A percentile compares a stretch with the other conserved stretches of the same genome.
phyloP scores from a whole-genome alignment of 164 flowering plant species.

The Aristolochia fimbriata region DNA sequence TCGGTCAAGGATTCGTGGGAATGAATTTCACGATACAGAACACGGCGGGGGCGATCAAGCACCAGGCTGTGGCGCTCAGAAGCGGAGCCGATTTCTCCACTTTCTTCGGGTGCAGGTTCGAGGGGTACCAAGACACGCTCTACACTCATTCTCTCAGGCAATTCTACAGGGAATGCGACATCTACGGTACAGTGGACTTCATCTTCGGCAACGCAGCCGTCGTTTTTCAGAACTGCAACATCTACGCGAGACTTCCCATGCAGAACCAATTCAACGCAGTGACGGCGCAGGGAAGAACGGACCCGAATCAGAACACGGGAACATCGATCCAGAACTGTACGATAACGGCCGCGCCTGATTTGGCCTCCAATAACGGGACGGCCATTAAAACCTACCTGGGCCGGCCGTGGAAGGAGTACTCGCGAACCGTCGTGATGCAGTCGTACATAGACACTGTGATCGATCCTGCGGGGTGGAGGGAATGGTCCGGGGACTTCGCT shows the following conservation, averaged over 20 bases:
- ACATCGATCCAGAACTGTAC: conserved; percentile 29
- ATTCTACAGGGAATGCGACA: conserved; percentile 30
- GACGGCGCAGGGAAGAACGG: conserved; percentile 34
- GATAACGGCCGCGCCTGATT: conserved; percentile 24
- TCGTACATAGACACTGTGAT: conserved; percentile 20
- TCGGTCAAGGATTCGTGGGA: conserved; percentile 31
- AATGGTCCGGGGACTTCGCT: conserved; percentile 34
- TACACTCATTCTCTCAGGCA: conserved; percentile 31
- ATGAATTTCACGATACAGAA: conserved; percentile 43
- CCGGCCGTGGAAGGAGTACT: conserved; percentile 46
- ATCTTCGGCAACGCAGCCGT: conserved; percentile 63
- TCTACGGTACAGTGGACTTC: conserved; percentile 70
- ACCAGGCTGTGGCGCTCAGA: conserved; percentile 63
- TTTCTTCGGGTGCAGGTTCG: conserved; percentile 33
- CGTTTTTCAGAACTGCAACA: conserved; percentile 45
- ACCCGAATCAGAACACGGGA: conserved; percentile 27
- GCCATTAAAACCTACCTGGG: conserved; percentile 28
- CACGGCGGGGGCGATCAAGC: conserved; percentile 58
- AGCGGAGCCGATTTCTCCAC: conserved; percentile 50
- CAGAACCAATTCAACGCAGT: conserved; percentile 12
- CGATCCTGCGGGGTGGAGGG: conserved; percentile 27
- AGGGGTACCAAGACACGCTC: conserved; percentile 34
- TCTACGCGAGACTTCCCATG: conserved; percentile 37
- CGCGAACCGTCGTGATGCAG: conserved; percentile 33
- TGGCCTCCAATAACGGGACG: conserved; percentile 15